These are phyloP conservation scores for Miamiensis avidus DNA, from an alignment of 169 alveolate species.

Conservation along the genomic window DNA sequence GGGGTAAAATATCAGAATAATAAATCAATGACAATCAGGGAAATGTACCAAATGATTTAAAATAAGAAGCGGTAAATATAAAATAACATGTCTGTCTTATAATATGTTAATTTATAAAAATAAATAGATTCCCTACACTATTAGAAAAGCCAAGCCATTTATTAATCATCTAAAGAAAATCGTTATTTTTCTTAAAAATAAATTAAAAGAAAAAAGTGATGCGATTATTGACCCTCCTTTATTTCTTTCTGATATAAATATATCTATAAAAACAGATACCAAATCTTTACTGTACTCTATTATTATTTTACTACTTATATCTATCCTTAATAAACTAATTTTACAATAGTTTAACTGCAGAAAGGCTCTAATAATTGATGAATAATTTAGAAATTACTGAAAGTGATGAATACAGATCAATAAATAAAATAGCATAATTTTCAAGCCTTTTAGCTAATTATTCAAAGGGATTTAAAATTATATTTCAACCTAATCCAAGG, in stretches of 20 bases:
- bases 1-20: conserved; percentile 11
- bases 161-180: conserved; percentile 87
- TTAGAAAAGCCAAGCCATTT: conserved; percentile 94
- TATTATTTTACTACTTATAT: conserved; percentile 14
- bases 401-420: conserved; percentile 78
- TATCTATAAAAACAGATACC: conserved; percentile 75
- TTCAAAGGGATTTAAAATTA: conserved; percentile 94
- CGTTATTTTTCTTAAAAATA: conserved; percentile 88
- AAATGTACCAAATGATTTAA: conserved; percentile 22
- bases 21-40: conserved; percentile 26
- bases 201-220: conserved; percentile 46
- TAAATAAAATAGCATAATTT: conserved; percentile 90
- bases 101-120: no score
- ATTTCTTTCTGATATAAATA: conserved; percentile 82
- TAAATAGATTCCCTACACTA: conserved; percentile 89
- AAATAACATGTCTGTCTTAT: background rate
- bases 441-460: conserved; percentile 94
- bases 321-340: background rate
- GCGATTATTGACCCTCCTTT: conserved; percentile 86
- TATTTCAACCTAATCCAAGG: conserved; percentile 96
- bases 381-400: conserved; percentile 82
- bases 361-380: conserved; percentile 73
- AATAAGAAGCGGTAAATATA: conserved; percentile 39
- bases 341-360: conserved; percentile 38
- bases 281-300: conserved; percentile 80